These are phyloP conservation scores for Globisporangium cylindrosporum DNA, from an alignment of 352 stramenopile genomes.

Conservation along the genomic window DNA sequence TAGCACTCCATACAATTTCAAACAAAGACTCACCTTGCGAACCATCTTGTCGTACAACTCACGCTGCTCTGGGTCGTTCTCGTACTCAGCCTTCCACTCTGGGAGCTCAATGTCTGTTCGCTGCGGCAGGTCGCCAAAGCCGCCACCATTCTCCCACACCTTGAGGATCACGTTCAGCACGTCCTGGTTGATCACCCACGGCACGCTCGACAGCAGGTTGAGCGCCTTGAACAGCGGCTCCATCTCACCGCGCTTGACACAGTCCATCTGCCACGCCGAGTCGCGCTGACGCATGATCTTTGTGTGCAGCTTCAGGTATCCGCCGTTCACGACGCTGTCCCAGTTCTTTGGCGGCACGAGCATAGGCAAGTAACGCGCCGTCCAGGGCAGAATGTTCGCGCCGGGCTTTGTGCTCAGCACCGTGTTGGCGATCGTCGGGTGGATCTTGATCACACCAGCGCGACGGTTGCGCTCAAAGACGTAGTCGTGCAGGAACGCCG, in stretches of 20 bases:
- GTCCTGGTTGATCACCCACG: neutral
- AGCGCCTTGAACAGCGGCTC: neutral
- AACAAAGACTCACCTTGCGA: neutral
- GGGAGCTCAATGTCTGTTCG: neutral
- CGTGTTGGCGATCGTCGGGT: neutral
- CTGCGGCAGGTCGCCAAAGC: neutral
- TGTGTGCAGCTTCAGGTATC: neutral
- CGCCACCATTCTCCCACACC: neutral
- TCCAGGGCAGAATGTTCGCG: neutral
- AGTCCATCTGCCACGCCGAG: neutral
- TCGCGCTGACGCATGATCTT: neutral
- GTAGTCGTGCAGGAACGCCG: neutral
- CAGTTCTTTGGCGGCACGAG: neutral
- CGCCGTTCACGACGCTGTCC: neutral
- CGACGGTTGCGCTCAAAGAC: neutral
- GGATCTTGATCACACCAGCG: neutral
- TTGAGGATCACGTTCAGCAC: neutral
- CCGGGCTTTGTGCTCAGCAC: neutral
- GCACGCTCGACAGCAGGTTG: neutral
- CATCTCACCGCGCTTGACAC: neutral
- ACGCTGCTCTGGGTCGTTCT: neutral
- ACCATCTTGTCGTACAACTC: neutral
- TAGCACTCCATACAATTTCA: neutral
- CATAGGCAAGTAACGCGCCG: neutral
- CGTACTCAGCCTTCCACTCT: neutral